Base-by-base conservation (phyloP, 2,329 filamentous ascomycete genomes). In the Cryphonectria japonica region DNA sequence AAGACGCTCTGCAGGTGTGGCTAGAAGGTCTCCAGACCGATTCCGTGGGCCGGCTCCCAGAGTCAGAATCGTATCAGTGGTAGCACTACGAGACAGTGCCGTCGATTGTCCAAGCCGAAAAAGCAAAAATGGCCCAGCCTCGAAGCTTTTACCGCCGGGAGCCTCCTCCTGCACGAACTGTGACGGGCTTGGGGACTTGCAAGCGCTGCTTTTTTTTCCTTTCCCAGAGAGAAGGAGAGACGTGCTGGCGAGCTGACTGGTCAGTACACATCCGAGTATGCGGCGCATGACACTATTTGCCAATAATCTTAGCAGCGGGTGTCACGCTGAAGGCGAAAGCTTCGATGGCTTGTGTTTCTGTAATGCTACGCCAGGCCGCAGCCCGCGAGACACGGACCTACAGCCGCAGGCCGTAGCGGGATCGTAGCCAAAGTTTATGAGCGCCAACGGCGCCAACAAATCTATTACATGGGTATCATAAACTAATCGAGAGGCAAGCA, bases 401-500 rank as follows among this genome's bases (percentile, higher is more conserved):
- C 52, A 29, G 52, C n/a, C n/a, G 26, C 26, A n/a, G n/a, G 52
- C n/a, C 52, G 29, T 29, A 57, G 52, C 52, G 52, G 46, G 52
- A 57, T 59, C 29, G 29, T 34, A 32, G 54, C 29, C 29, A 32
- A 32, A 29, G 26, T 34, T 16, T 32, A 29, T 59, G 26, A 59
- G 13, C 26, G 29, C 14, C 54, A 19, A n/a, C 26, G 26, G 54
- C 26, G 26, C 54, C 19, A 11, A 59, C 26, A 32, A 14, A 14
- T 39, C 8, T 39, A 61, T 61, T 34, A 11, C 37, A 43, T 41
- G 59, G 67, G 67, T 69, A 69, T 69, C 67, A 52, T 26, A 57
- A 22, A 19, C 19, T 52, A 46, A 37, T n/a, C 22, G 39, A 60
- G 52, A 52, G 19, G 63, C 14, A 32, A 64, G 37, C 39, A 52